phyloP scores from a whole-genome alignment of 2,329 filamentous ascomycete species.

The Bipolaris victoriae region DNA sequence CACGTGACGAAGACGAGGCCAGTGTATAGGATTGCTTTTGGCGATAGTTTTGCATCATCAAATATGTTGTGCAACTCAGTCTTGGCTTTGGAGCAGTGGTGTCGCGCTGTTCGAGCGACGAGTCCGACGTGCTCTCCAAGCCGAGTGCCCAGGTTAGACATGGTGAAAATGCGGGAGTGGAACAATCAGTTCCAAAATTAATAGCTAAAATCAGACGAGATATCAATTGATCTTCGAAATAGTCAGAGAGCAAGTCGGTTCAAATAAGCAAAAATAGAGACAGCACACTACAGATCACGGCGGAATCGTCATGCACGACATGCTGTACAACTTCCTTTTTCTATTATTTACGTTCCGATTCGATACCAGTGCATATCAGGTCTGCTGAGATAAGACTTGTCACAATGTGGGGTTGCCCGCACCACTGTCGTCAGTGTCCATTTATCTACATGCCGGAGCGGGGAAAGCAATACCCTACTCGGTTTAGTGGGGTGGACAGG shows the following conservation, averaged over 20 bases:
- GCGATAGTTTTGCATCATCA: constrained; percentile 15
- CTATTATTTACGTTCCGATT: neutral
- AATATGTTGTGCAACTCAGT: constrained; percentile 9
- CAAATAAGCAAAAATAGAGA: neutral
- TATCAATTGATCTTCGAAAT: neutral
- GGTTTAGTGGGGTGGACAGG: constrained; percentile 19
- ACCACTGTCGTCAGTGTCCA: constrained; percentile 22
- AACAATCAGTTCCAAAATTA: neutral
- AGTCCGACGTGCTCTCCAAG: constrained; percentile 25
- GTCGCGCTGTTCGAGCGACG: constrained; percentile 25
- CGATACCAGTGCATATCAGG: constrained; percentile 1
- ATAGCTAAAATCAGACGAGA: neutral
- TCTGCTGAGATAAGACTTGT: constrained; percentile 21
- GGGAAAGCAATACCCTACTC: constrained; percentile 32
- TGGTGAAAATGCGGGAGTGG: neutral
- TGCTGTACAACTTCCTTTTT: constrained; percentile 15
- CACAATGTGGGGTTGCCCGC: constrained; percentile 23
- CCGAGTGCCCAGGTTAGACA: constrained; percentile 15
- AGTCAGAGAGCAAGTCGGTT: neutral
- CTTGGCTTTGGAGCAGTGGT: constrained; percentile 21
- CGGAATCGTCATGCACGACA: constrained; percentile 9
- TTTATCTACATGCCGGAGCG: constrained; percentile 10
- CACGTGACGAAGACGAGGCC: constrained; percentile 40
- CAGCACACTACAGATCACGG: neutral
- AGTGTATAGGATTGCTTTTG: constrained; percentile 38